Base-by-base conservation (phyloP, 768 basidiomycete genomes). In the Wakefieldia striispora region DNA sequence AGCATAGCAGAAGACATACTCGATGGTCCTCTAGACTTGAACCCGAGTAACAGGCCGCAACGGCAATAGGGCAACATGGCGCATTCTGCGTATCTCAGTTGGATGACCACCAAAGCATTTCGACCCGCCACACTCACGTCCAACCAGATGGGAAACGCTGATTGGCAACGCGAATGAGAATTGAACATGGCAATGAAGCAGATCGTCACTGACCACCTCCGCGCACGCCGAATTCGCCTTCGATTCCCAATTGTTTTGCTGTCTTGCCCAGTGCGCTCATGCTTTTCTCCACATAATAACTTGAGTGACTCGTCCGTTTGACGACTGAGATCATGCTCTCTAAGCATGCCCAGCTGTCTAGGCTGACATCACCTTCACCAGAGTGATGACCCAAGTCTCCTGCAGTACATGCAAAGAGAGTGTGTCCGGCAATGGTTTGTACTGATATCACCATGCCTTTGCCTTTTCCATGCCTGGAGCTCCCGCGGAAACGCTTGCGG, bases 91-190 rank as follows among this genome's bases (percentile, higher is more conserved):
- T 45, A 40, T 33, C 23, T 19, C 29, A 40, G 21, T 39, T 56
- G 37, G 46, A 39, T 48, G 33, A 46, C 38, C 23, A 31, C 42
- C 31, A 42, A 38, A 24, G 39, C 17, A 31, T 35, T 29, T 35
- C 33, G 37, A 45, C 6, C 10, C 27, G 38, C 20, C 38, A 17
- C 21, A 49, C 67, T 58, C 64, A 85, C 88, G 76, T 90, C 84
- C 49, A 91, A 69, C 88, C 88, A 91, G 56, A 91, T 82, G 4
- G 89, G 89, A 74, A 88, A 91, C 0, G 89, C 89, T 91, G 54
- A 34, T 50, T 43, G 43, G n/a, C 45, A 40, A 26, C 16, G 19
- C 33, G 40, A 26, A 49, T 57, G 41, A 57, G 47, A 27, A 20
- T 23, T 13, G 38, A 21, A 20, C 38, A 10, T 44, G 1, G 2